Evolutionary conservation across 2,329 filamentous ascomycete genomes (phyloP).

Genomic region (Aspergillus puulaauensis): DNA sequence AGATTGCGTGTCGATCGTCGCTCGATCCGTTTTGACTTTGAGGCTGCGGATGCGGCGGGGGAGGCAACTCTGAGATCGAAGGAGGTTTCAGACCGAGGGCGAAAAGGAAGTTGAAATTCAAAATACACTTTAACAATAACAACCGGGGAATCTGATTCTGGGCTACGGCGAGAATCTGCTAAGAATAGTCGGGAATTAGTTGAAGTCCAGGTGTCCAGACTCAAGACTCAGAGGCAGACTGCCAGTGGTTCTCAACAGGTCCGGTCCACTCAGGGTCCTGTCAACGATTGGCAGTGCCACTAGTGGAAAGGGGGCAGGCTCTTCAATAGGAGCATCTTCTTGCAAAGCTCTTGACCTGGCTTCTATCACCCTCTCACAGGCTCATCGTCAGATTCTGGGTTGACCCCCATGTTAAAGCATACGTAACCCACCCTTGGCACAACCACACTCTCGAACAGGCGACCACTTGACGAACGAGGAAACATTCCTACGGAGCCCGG

Average conservation of each 20-base stretch:
- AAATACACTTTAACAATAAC: neutral
- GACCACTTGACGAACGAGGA: no score
- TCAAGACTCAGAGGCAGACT: neutral
- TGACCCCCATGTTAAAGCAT: neutral
- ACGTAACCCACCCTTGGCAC: neutral
- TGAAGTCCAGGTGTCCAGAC: neutral
- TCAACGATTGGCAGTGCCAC: neutral
- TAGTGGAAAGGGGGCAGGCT: no score
- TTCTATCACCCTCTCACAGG: neutral
- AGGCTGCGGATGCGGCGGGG: constrained; percentile 8
- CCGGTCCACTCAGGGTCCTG: neutral
- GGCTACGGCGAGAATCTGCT: neutral
- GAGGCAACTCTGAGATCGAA: neutral
- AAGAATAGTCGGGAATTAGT: neutral
- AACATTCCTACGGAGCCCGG: no score
- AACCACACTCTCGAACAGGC: neutral
- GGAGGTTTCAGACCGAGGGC: neutral
- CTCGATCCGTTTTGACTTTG: neutral
- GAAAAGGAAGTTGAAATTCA: neutral
- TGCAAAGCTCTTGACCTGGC: no score
- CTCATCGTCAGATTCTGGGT: neutral
- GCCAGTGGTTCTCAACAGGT: no score
- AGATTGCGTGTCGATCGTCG: constrained; percentile 5
- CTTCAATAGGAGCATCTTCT: no score
- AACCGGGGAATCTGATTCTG: neutral